Base-by-base conservation (phyloP, 2,329 filamentous ascomycete genomes). In the Fusarium sp. region DNA sequence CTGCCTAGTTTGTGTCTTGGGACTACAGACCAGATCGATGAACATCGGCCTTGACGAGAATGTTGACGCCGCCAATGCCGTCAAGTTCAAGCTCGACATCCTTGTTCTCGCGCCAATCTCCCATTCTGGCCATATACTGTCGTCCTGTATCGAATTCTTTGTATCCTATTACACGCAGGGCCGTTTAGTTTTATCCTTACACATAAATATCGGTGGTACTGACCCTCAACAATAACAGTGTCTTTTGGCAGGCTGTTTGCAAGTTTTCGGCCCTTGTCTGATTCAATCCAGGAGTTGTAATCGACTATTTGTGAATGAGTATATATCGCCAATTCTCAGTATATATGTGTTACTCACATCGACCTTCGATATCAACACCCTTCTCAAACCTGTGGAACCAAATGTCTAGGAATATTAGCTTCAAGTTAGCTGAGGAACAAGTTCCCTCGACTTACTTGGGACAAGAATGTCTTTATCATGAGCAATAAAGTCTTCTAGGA, bases 251-350 rank as follows among this genome's bases (percentile, higher is more conserved):
- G 86, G 56, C 84, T 89, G 7, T 87, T 84, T n/a, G 91, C 86
- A 57, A 98, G 87, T 76, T 91, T 92, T 63, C 92, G 89, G 50
- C 89, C 94, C 81, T 95, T 92, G 54, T 95, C 91, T 10, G 95
- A 95, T 83, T 99, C 96, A 74, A 97, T 89, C 96, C 96, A 99
- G 2, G 96, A 98, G 82, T 99, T 99, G 85, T 99, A 99, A 80
- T 99, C 96, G 78, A 98, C 94, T 96, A 66, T 70, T 6, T 11
- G 18, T 53, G 43, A 27, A 54, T 62, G 58, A 75, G 27, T 76
- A 70, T 40, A 30, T 39, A 34, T 28, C 18, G 40, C 15, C n/a
- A n/a, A 43, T 7, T 11, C 12, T 46, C 28, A 9, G 13, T 12
- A 16, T 9, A 16, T 15, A 7, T 37, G 6, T n/a, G 23, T 31